Evolutionary conservation across 345 rosid species (phyloP).

Genomic region (Hypericum androsaemum): DNA sequence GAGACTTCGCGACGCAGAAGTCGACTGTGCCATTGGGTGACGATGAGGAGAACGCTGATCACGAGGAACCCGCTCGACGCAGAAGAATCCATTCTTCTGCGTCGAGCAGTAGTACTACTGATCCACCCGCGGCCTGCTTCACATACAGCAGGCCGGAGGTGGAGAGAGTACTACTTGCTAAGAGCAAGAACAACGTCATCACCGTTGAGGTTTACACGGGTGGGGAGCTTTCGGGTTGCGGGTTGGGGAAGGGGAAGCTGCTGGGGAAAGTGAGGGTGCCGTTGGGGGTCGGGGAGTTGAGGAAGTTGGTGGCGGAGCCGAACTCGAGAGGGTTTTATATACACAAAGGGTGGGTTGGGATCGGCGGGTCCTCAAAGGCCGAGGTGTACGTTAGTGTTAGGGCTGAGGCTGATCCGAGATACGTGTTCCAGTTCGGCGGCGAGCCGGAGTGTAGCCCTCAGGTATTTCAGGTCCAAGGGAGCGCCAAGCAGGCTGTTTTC

Average conservation of each 20-base stretch:
- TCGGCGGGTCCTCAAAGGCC: conserved; percentile 30
- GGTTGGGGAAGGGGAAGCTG: conserved; percentile 39
- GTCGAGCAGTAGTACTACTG: not conserved
- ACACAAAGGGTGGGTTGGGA: conserved; percentile 68
- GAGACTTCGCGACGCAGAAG: conserved; percentile 35
- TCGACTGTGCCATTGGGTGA: conserved; percentile 31
- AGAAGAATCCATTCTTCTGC: not conserved
- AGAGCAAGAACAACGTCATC: not conserved
- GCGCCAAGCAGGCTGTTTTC: conserved; percentile 75
- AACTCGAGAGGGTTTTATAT: conserved; percentile 16
- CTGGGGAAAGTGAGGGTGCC: conserved; percentile 48
- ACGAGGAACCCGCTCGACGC: conserved; percentile 3
- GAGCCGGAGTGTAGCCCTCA: conserved; percentile 96
- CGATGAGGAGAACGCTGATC: conserved; percentile 12
- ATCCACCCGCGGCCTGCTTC: conserved; percentile 61
- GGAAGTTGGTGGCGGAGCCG: conserved; percentile 41
- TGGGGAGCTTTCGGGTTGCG: conserved; percentile 33
- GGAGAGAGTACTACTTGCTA: conserved; percentile 24
- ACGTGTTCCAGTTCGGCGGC: conserved; percentile 74
- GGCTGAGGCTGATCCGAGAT: conserved; percentile 84
- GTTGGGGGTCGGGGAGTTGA: conserved; percentile 33
- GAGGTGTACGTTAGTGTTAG: conserved; percentile 45
- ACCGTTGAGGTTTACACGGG: conserved; percentile 34
- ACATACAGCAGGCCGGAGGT: conserved; percentile 41
- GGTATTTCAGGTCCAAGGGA: conserved; percentile 88